Percentiles rank a stretch among this genome's conserved stretches.
These are phyloP conservation scores for Mortierella sp. DNA, from an alignment of 371 early-diverging fungal species.

Conservation along the genomic window DNA sequence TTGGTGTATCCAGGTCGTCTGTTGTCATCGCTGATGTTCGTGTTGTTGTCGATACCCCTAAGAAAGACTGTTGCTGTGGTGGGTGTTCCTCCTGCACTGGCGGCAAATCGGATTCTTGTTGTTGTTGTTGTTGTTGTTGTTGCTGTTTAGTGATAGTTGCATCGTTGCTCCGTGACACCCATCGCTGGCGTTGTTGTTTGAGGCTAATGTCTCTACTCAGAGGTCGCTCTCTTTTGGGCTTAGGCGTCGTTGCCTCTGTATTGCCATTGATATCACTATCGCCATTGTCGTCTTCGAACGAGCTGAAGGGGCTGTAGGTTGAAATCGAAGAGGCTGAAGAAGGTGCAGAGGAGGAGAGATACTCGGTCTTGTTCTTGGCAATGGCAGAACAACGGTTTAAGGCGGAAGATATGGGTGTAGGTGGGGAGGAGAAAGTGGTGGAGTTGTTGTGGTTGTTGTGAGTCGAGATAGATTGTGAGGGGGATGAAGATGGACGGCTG, in stretches of 20 bases:
- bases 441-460: neutral
- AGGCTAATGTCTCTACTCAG: neutral
- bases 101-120: neutral
- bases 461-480: neutral
- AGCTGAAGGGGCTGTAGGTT: conserved; percentile 22
- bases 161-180: neutral
- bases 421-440: neutral
- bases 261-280: neutral
- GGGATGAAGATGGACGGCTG: neutral
- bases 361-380: neutral
- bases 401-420: neutral
- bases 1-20: neutral
- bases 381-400: neutral
- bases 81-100: neutral
- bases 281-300: conserved; percentile 12
- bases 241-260: neutral
- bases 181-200: conserved; percentile 8
- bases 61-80: neutral
- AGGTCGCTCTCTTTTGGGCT: neutral
- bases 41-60: neutral
- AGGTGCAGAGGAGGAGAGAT: conserved; percentile 18
- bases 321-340: conserved; percentile 2
- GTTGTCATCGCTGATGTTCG: neutral
- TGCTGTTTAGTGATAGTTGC: neutral
- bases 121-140: neutral